A percentile compares a stretch with the other conserved stretches of the same genome.
phyloP scores from a whole-genome alignment of 768 basidiomycete species.

The Hortiboletus flavorubellus region DNA sequence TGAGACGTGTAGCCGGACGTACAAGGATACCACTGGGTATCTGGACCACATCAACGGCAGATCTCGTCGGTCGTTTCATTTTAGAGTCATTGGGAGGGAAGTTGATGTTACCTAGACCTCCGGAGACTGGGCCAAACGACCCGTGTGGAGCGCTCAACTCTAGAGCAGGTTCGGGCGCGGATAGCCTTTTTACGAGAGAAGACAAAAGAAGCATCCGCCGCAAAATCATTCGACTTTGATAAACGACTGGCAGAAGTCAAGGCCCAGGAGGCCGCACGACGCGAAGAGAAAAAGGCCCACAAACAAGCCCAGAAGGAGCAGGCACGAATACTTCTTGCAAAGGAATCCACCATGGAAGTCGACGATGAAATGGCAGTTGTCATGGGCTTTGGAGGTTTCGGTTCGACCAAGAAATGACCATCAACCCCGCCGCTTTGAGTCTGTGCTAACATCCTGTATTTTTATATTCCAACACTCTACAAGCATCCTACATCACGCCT shows the following conservation, averaged over 20 bases:
- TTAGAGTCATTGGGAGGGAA: neutral
- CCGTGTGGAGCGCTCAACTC: slow-evolving; percentile 81
- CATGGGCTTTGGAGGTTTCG: slow-evolving; percentile 95
- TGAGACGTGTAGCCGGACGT: slow-evolving; percentile 84
- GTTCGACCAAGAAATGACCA: slow-evolving; percentile 72
- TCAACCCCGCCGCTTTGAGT: neutral
- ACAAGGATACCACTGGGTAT: slow-evolving; percentile 93
- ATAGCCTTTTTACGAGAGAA: slow-evolving; percentile 86
- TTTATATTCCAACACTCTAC: slow-evolving; percentile 7
- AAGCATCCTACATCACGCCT: neutral
- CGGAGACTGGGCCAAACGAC: slow-evolving; percentile 95
- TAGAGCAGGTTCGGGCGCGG: slow-evolving; percentile 88
- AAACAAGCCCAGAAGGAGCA: slow-evolving; percentile 78
- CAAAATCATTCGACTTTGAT: slow-evolving; percentile 95
- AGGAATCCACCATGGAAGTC: slow-evolving; percentile 43
- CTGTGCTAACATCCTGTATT: slow-evolving; percentile 19
- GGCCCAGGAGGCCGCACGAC: slow-evolving; percentile 61
- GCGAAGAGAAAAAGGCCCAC: slow-evolving; percentile 72
- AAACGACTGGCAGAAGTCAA: slow-evolving; percentile 80
- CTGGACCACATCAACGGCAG: slow-evolving; percentile 95
- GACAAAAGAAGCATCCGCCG: slow-evolving; percentile 75
- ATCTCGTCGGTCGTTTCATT: slow-evolving; percentile 63
- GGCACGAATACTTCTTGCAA: slow-evolving; percentile 60
- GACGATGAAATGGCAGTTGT: slow-evolving; percentile 70
- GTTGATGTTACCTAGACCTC: slow-evolving; percentile 57